Evolutionary conservation across 805 yeast genomes (phyloP).

Genomic region (Wickerhamiella brachini): DNA sequence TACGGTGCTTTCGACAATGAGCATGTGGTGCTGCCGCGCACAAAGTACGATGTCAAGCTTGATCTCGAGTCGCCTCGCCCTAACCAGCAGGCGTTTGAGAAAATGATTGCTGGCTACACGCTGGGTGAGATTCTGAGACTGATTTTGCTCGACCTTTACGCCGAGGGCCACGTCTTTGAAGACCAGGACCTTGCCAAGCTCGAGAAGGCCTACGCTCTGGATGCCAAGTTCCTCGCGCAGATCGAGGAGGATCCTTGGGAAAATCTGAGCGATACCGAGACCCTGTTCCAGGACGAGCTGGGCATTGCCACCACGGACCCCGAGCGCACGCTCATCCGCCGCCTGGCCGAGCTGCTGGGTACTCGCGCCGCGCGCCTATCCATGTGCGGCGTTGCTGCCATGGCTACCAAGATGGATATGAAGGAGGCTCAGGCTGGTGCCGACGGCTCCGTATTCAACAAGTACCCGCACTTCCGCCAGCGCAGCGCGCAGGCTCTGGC

Average conservation of each 20-base stretch:
- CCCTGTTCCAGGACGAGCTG: slow-evolving; percentile 46
- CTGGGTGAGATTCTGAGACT: slow-evolving; percentile 84
- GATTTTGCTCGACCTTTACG: slow-evolving; percentile 56
- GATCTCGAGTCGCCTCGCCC: slow-evolving; percentile 90
- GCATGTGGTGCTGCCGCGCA: slow-evolving; percentile 71
- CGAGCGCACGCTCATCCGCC: slow-evolving; percentile 73
- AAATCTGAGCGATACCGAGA: slow-evolving; percentile 62
- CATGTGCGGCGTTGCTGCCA: slow-evolving; percentile 90
- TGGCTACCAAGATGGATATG: slow-evolving; percentile 73
- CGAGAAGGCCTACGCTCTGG: slow-evolving; percentile 56
- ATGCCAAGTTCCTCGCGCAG: slow-evolving; percentile 75
- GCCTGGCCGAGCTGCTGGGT: slow-evolving; percentile 76
- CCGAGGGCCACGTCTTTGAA: slow-evolving; percentile 52
- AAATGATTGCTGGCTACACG: slow-evolving; percentile 95
- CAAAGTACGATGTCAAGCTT: slow-evolving; percentile 68
- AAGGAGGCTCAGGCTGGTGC: slow-evolving; percentile 72
- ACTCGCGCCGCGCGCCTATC: slow-evolving; percentile 86
- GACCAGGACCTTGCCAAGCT: slow-evolving; percentile 55
- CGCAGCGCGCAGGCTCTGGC: slow-evolving; percentile 79
- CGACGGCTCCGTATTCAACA: slow-evolving; percentile 92
- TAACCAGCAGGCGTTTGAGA: slow-evolving; percentile 89
- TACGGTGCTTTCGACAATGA: slow-evolving; percentile 97
- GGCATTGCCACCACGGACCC: slow-evolving; percentile 51
- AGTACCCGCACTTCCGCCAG: slow-evolving; percentile 80
- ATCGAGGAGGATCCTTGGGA: slow-evolving; percentile 85